These are phyloP conservation scores for Plasmodium relictum DNA, from an alignment of 169 alveolate genomes.

Conservation along the genomic window DNA sequence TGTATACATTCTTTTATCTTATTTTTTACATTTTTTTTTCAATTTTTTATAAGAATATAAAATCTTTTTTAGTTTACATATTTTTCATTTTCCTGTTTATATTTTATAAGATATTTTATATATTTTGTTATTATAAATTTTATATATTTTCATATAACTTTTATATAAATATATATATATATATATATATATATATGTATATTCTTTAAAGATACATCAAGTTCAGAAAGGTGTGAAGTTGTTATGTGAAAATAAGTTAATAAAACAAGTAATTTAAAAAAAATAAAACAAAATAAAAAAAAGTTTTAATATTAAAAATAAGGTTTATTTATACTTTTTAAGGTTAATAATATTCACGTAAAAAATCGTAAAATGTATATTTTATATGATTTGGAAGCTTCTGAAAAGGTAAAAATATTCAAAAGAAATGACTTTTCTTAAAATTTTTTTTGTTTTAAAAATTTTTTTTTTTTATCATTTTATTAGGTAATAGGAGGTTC, in stretches of 20 bases:
- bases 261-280: conserved; percentile 82
- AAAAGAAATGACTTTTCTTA: neutral
- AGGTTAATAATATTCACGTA: conserved; percentile 91
- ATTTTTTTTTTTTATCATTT: neutral
- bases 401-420: conserved; percentile 86
- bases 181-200: neutral
- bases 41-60: no score
- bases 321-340: no score
- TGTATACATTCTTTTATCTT: neutral
- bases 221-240: conserved; percentile 91
- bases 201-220: conserved; percentile 86
- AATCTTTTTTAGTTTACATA: no score
- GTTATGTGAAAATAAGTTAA: conserved; percentile 89
- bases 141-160: no score
- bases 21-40: no score
- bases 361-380: conserved; percentile 93
- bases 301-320: no score
- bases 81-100: no score
- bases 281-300: conserved; percentile 15
- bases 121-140: no score
- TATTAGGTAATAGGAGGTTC: conserved; percentile 92
- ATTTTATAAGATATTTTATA: no score
- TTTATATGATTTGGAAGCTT: conserved; percentile 91
- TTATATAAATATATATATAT: conserved; percentile 1
- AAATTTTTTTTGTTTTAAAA: neutral